Conservation (phyloP, 75 land plant genomes). For the Pinus tabuliformis region DNA sequence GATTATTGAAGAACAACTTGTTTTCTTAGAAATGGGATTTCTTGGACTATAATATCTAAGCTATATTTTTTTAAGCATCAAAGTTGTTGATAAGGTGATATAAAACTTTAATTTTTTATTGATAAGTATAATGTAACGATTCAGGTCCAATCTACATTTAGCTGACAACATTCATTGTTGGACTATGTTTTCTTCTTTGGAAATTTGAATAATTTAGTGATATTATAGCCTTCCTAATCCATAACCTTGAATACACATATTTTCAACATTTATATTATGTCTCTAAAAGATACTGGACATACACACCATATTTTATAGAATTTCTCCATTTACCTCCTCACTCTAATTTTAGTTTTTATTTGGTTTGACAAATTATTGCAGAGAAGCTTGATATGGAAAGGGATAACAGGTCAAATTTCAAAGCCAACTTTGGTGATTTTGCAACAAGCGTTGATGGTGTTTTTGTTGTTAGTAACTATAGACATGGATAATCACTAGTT, state of each 20-base stretch:
- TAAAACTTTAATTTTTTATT: background rate
- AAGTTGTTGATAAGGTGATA: background rate
- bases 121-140: background rate
- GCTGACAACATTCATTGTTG: background rate
- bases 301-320: background rate
- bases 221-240: background rate
- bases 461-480: slow-evolving; percentile 93
- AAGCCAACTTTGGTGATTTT: slow-evolving; percentile 79
- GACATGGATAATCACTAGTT: slow-evolving; percentile 92
- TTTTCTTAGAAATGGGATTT: slow-evolving; percentile 91
- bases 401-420: slow-evolving; percentile 85
- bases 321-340: background rate
- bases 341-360: background rate
- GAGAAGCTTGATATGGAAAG: slow-evolving; percentile 74
- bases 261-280: background rate
- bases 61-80: background rate
- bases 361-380: slow-evolving; percentile 58
- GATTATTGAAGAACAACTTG: slow-evolving; percentile 84
- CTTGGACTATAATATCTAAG: slow-evolving; percentile 92
- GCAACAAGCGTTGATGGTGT: slow-evolving; percentile 81
- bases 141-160: background rate
- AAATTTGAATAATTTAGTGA: background rate
- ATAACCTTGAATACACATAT: background rate
- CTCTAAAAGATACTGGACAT: background rate
- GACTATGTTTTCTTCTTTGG: background rate